Conservation (phyloP, 805 yeast genomes). For the Gaillardinia entomophila region DNA sequence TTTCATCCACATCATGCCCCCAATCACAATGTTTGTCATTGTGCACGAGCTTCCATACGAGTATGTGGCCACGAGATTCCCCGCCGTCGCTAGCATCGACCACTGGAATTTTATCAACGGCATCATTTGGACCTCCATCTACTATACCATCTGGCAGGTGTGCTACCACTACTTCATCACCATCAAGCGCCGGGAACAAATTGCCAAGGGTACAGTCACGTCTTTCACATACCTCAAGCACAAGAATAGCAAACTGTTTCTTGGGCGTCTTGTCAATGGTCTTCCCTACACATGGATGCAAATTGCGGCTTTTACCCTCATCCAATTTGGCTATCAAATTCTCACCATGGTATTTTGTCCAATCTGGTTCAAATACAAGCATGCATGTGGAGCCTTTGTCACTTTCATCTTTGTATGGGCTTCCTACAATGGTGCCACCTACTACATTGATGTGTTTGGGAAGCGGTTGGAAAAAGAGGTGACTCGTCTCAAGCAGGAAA, state of each 20-base stretch:
- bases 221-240: conserved; percentile 80
- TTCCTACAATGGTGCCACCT: conserved; percentile 90
- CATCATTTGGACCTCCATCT: conserved; percentile 69
- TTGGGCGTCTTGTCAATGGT: conserved; percentile 75
- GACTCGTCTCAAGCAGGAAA: conserved; percentile 59
- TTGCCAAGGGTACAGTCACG: conserved; percentile 79
- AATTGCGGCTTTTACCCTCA: conserved; percentile 76
- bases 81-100: conserved; percentile 64
- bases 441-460: conserved; percentile 88
- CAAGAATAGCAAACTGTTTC: conserved; percentile 53
- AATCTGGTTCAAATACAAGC: conserved; percentile 70
- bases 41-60: conserved; percentile 65
- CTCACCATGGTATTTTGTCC: conserved; percentile 87
- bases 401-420: conserved; percentile 72
- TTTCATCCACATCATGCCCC: conserved; percentile 88
- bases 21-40: conserved; percentile 78
- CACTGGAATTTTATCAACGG: conserved; percentile 71
- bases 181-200: conserved; percentile 68
- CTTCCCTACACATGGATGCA: conserved; percentile 81
- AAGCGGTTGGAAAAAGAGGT: conserved; percentile 86
- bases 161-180: conserved; percentile 90
- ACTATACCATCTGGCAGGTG: conserved; percentile 87
- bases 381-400: conserved; percentile 63
- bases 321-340: conserved; percentile 84
- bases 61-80: conserved; percentile 57